Percentiles rank a stretch among this genome's conserved stretches.
Evolutionary conservation across 345 rosid genomes (phyloP).

Genomic region (Citrus australasica): DNA sequence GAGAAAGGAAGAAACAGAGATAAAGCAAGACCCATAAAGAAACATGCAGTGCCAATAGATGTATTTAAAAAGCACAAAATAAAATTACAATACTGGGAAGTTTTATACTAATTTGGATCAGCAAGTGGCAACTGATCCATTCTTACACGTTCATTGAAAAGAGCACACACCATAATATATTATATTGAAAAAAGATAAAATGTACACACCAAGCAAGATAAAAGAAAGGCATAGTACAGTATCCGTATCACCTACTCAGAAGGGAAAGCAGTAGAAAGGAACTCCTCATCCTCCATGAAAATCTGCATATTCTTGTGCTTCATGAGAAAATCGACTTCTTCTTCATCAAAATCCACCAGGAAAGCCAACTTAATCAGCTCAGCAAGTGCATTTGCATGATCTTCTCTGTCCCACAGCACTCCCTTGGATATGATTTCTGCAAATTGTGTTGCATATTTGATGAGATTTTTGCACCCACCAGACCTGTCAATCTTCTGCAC

Average conservation of each 20-base stretch:
- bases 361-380: constrained; percentile 59
- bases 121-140: not conserved
- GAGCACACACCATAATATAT: not conserved
- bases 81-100: not conserved
- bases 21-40: no score
- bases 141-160: not conserved
- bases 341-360: constrained; percentile 46
- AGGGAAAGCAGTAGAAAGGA: constrained; percentile 36
- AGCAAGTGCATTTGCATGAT: constrained; percentile 33
- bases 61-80: not conserved
- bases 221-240: not conserved
- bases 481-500: constrained; percentile 39
- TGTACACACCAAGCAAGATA: not conserved
- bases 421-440: constrained; percentile 52
- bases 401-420: constrained; percentile 50
- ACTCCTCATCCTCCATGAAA: constrained; percentile 48
- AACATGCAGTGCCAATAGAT: no score
- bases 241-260: not conserved
- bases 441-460: constrained; percentile 51
- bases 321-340: constrained; percentile 50
- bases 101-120: not conserved
- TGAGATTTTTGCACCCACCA: constrained; percentile 27
- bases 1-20: no score
- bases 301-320: constrained; percentile 54
- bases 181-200: no score